Evolutionary conservation across 352 stramenopile species (phyloP), one percentile per base, ranked within the genome.

Genomic region (Phytophthora melonis): DNA sequence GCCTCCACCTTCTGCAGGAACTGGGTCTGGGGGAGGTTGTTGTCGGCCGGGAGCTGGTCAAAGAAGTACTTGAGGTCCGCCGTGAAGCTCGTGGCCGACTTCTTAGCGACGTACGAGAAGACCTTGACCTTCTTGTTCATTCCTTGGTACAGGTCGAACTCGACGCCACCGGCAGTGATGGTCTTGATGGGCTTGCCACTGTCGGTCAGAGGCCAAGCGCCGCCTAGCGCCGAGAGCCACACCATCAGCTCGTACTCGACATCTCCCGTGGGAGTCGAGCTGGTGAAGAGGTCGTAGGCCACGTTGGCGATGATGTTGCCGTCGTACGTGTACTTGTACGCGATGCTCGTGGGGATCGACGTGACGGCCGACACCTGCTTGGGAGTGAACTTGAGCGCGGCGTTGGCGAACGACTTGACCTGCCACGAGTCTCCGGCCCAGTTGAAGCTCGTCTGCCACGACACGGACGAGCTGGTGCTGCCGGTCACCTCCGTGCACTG

Each of bases 331-430:
- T 78, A 84, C 41, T 45, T 55, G 75, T 87, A 87, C 55, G 74
- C 34, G 8, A 84, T 78, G 9, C 50, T 78, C 13, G 72, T 83
- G 1, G 75, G 78, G 53, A 87, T 83, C 14, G 77, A 81, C 19
- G 30, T 69, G 32, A 84, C 70, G 5, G 58, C 57, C 18, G 69
- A 83, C 0, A 84, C 25, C 59, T 81, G 70, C 53, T 64, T 68
- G 3, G 70, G 66, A 16, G 45, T 60, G 47, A 84, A 83, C 61
- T 77, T 75, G 32, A 87, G 77, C 19, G 64, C 75, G 5, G 75
- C 75, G 50, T 84, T 87, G 14, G 80, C 75, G 68, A 77, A 87
- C 67, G 80, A 84, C 65, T 87, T 87, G 58, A 84, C 80, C 23
- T 83, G 72, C 57, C 60, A 80, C 1, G 19, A 58, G 0, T 70